Conservation (phyloP, 192 early-diverging fungal species). For the Rhizoclosmatium globosum region DNA sequence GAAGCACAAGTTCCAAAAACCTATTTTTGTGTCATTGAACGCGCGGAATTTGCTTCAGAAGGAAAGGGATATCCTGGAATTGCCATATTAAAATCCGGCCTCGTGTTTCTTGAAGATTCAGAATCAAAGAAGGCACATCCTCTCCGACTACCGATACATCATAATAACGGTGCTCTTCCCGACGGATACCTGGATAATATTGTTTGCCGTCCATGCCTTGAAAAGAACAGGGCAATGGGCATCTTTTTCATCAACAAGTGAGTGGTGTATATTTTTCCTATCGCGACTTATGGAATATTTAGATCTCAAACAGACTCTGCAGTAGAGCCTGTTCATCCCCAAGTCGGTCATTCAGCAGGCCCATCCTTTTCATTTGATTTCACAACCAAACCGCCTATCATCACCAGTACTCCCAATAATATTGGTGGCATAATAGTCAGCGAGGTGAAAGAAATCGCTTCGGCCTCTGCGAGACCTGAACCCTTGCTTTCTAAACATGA, state of each 20-base stretch:
- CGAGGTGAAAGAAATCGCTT: no score
- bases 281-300: background rate
- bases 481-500: background rate
- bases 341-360: background rate
- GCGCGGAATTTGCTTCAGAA: background rate
- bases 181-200: slow-evolving; percentile 13
- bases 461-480: background rate
- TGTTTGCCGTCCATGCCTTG: slow-evolving; percentile 26
- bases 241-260: background rate
- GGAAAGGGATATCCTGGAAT: background rate
- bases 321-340: background rate
- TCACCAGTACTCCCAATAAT: no score
- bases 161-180: slow-evolving; percentile 2
- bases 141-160: background rate
- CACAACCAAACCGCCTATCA: background rate
- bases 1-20: background rate
- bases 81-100: slow-evolving; percentile 7
- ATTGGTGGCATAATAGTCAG: no score
- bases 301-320: background rate
- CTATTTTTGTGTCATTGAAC: slow-evolving; percentile 25
- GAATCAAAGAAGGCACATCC: background rate
- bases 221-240: slow-evolving; percentile 18
- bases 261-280: background rate
- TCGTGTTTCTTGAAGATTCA: background rate
- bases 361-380: slow-evolving; percentile 1